phyloP scores from a whole-genome alignment of 169 alveolate genomes.

The Eimeria praecox region DNA sequence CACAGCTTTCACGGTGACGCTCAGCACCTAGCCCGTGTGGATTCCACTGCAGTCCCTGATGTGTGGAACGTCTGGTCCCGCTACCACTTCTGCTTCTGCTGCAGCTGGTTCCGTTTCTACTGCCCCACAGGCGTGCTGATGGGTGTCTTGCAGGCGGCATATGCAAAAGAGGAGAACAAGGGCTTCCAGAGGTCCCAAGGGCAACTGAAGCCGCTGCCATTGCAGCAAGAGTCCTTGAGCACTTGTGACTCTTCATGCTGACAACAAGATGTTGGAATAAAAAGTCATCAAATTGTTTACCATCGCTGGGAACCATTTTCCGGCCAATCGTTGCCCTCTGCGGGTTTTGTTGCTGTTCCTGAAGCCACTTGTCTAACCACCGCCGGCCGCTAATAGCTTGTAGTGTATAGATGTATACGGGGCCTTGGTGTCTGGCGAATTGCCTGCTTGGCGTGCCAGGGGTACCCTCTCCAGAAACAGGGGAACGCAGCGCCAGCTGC shows the following conservation, averaged over 20 bases:
- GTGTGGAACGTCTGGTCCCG: neutral
- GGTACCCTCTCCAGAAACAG: conserved; percentile 43
- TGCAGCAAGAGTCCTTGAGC: conserved; percentile 65
- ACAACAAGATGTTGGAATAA: neutral
- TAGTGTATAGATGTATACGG: conserved; percentile 75
- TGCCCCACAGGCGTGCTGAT: neutral
- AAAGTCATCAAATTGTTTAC: conserved; percentile 20
- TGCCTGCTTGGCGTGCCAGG: neutral
- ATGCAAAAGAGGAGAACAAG: neutral
- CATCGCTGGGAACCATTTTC: neutral
- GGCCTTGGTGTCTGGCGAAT: conserved; percentile 55
- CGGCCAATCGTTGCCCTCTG: neutral
- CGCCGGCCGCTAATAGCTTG: conserved; percentile 82
- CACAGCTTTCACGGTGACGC: conserved; percentile 3
- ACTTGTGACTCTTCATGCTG: conserved; percentile 43
- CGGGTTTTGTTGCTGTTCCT: conserved; percentile 38
- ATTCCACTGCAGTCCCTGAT: neutral
- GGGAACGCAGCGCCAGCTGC: conserved; percentile 47
- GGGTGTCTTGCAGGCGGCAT: neutral
- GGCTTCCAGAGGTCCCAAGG: neutral
- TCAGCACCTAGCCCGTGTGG: neutral
- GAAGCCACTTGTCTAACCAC: conserved; percentile 67
- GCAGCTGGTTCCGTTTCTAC: conserved; percentile 19
- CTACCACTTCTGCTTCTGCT: conserved; percentile 53
- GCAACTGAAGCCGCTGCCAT: conserved; percentile 64